These are phyloP conservation scores for Ascomycota sp. DNA, from an alignment of 2,329 filamentous ascomycete genomes.

Conservation along the genomic window DNA sequence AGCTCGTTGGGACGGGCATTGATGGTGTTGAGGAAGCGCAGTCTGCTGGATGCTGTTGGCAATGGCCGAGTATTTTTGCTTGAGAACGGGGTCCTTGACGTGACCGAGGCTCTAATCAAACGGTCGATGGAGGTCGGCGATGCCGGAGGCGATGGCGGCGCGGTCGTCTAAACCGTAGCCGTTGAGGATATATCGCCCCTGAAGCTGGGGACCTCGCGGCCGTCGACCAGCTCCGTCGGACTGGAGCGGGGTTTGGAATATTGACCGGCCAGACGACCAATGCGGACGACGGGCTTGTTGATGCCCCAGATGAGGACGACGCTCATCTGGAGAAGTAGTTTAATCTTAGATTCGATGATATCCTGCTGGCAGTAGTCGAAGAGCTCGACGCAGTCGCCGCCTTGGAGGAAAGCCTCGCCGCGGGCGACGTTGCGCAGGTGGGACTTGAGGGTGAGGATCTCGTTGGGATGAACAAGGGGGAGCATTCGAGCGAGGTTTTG, in stretches of 20 bases:
- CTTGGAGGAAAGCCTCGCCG: conserved; percentile 86
- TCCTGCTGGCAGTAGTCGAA: conserved; percentile 88
- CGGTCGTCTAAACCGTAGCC: conserved; percentile 61
- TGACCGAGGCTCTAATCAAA: conserved; percentile 91
- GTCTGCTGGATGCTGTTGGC: conserved; percentile 78
- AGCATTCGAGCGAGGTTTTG: conserved; percentile 48
- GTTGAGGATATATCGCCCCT: conserved; percentile 94
- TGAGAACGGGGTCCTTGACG: conserved; percentile 64
- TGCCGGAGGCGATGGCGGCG: conserved; percentile 62
- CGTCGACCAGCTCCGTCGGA: conserved; percentile 64
- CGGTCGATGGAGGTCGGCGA: conserved; percentile 83
- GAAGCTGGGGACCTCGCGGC: conserved; percentile 71
- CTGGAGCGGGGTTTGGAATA: conserved; percentile 91
- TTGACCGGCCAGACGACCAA: conserved; percentile 91
- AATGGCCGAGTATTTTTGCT: conserved; percentile 69
- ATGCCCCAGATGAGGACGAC: conserved; percentile 82
- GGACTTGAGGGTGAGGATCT: conserved; percentile 62
- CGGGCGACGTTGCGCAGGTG: conserved; percentile 69
- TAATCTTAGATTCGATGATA: conserved; percentile 90
- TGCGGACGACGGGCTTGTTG: conserved; percentile 67
- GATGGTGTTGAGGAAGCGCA: conserved; percentile 86
- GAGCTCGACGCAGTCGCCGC: conserved; percentile 89
- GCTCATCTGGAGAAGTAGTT: conserved; percentile 91
- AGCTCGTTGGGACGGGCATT: conserved; percentile 70
- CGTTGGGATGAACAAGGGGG: conserved; percentile 58